Conservation (phyloP, 1,284 basidiomycete genomes). For the Lignosus rhinocerotis region DNA sequence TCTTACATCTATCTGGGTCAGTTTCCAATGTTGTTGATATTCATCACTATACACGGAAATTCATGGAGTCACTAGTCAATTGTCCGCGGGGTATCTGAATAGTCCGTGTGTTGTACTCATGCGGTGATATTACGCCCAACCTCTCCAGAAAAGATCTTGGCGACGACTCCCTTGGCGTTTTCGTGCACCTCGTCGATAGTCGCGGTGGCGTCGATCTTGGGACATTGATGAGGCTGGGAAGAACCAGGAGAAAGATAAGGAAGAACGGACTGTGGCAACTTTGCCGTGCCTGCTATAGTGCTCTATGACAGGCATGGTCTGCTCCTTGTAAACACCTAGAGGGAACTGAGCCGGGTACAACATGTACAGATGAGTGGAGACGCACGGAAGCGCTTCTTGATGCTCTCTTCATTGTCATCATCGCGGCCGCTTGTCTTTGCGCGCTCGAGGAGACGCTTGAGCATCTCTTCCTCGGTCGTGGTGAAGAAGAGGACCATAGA, state of each 20-base stretch:
- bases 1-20: not conserved
- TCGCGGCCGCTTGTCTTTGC: conserved; percentile 94
- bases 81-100: conserved; percentile 15
- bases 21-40: not conserved
- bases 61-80: conserved; percentile 7
- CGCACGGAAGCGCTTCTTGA: conserved; percentile 94
- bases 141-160: conserved; percentile 38
- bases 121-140: conserved; percentile 28
- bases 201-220: conserved; percentile 83
- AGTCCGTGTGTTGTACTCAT: conserved; percentile 10
- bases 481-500: conserved; percentile 85
- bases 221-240: not conserved
- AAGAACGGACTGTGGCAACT: conserved; percentile 72
- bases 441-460: conserved; percentile 83
- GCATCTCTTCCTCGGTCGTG: conserved; percentile 91
- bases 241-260: not conserved
- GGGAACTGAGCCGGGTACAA: not conserved
- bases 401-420: conserved; percentile 95
- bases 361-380: conserved; percentile 16
- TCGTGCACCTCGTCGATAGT: conserved; percentile 74
- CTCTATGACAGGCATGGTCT: conserved; percentile 96
- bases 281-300: conserved; percentile 75
- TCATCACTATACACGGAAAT: conserved; percentile 6
- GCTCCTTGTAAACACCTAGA: conserved; percentile 84
- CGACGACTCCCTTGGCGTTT: conserved; percentile 57